Conservation (phyloP, 129 eudicot genomes). For the Pulicaria dysenterica region DNA sequence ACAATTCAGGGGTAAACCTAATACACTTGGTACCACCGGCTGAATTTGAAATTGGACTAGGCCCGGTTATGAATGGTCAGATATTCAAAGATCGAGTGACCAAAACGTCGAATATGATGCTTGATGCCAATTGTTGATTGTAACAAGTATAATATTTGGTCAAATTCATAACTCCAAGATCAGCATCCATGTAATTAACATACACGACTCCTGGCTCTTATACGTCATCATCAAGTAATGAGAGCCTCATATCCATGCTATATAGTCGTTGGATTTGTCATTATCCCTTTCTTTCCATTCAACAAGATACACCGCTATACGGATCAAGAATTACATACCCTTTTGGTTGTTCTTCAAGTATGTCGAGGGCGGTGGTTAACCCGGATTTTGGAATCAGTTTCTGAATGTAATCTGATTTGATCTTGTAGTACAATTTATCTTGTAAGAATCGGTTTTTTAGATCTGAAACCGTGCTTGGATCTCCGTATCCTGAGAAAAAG, state of each 20-base stretch:
- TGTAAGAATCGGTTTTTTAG: constrained; percentile 44
- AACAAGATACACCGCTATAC: constrained; percentile 65
- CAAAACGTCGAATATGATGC: too few relatives aligned
- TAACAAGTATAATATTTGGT: too few relatives aligned
- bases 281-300: constrained; percentile 53
- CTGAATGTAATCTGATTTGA: constrained; percentile 73
- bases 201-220: constrained; percentile 67
- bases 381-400: constrained; percentile 46
- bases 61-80: too few relatives aligned
- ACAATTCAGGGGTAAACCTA: too few relatives aligned
- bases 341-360: constrained; percentile 66
- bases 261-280: constrained; percentile 32
- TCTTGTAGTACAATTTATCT: constrained; percentile 58
- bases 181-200: constrained; percentile 72
- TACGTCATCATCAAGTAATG: constrained; percentile 58
- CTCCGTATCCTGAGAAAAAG: constrained; percentile 59
- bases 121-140: too few relatives aligned
- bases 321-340: constrained; percentile 77
- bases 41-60: too few relatives aligned
- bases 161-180: constrained; percentile 56
- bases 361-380: constrained; percentile 32
- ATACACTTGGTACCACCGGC: too few relatives aligned
- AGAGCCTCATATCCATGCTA: constrained; percentile 63
- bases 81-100: too few relatives aligned
- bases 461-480: constrained; percentile 24